Conservation (phyloP, 495 filamentous ascomycete species). For the Hypoxylon fragiforme region DNA sequence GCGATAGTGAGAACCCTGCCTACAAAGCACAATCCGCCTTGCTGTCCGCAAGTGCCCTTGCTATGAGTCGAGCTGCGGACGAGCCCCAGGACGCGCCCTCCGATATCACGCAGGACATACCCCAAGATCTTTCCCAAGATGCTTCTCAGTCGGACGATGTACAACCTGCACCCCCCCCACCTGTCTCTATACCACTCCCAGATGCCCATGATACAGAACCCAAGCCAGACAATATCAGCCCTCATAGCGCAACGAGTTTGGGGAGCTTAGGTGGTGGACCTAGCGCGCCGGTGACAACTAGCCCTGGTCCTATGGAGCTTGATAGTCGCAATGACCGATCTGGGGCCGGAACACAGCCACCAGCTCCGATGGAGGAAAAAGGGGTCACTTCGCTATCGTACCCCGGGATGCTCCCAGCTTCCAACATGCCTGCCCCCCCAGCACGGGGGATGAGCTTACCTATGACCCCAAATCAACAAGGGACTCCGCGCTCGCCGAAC, state of each 20-base stretch:
- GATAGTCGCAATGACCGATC: slow-evolving; percentile 42
- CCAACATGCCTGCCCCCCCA: slow-evolving; percentile 46
- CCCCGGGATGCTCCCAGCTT: slow-evolving; percentile 44
- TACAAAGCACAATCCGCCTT: slow-evolving; percentile 56
- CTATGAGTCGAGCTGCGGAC: slow-evolving; percentile 56
- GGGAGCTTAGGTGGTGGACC: slow-evolving; percentile 41
- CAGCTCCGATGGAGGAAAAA: slow-evolving; percentile 56
- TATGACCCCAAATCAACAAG: slow-evolving; percentile 60
- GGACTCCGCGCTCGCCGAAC: slow-evolving; percentile 58
- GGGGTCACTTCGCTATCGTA: slow-evolving; percentile 48
- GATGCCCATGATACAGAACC: slow-evolving; percentile 34
- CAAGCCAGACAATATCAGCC: slow-evolving; percentile 43
- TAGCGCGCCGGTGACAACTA: slow-evolving; percentile 43
- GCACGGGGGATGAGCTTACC: slow-evolving; percentile 77
- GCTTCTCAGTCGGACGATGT: slow-evolving; percentile 23
- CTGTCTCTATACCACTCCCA: slow-evolving; percentile 42
- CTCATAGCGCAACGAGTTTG: slow-evolving; percentile 44
- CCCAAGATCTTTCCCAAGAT: slow-evolving; percentile 21
- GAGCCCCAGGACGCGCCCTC: slow-evolving; percentile 18
- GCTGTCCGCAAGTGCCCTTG: slow-evolving; percentile 52
- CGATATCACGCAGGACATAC: slow-evolving; percentile 25
- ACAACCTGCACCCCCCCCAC: slow-evolving; percentile 23
- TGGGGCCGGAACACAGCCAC: slow-evolving; percentile 44
- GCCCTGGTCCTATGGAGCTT: slow-evolving; percentile 49
- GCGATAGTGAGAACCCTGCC: slow-evolving; percentile 56